Percentiles rank a stretch among this genome's conserved stretches.
Conservation (phyloP, 1,284 basidiomycete genomes). For the Malassezia furfur region DNA sequence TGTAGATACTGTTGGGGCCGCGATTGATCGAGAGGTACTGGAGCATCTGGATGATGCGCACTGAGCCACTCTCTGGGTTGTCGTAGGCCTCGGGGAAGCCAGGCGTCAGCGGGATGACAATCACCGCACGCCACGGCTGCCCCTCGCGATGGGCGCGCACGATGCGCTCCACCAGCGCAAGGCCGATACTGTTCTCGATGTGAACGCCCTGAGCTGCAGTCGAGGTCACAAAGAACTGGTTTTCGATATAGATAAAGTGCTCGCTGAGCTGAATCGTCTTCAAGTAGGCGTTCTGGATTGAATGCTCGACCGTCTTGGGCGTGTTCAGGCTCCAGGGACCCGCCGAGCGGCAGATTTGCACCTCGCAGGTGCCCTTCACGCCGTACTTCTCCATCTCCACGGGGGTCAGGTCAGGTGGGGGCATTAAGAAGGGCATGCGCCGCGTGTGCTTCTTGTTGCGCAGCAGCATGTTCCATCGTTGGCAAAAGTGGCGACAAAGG, state of each 20-base stretch:
- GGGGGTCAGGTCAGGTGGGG: constrained; percentile 81
- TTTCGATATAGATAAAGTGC: constrained; percentile 62
- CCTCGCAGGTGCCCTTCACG: constrained; percentile 87
- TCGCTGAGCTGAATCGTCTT: constrained; percentile 87
- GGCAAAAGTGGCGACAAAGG: constrained; percentile 85
- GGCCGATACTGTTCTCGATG: constrained; percentile 87
- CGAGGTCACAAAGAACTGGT: constrained; percentile 98
- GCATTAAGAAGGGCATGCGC: constrained; percentile 85
- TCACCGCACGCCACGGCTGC: constrained; percentile 80
- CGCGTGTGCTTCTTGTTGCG: constrained; percentile 65
- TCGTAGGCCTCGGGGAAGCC: constrained; percentile 91
- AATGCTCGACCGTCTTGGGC: constrained; percentile 71
- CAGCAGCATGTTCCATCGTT: constrained; percentile 57
- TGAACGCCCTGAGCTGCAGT: constrained; percentile 75
- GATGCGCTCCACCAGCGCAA: constrained; percentile 83
- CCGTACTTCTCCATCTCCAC: constrained; percentile 70
- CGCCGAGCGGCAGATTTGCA: constrained; percentile 89
- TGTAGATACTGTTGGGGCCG: constrained; percentile 86
- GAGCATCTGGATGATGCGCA: constrained; percentile 51
- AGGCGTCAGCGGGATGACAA: constrained; percentile 83
- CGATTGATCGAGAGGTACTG: constrained; percentile 75
- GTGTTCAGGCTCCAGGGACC: constrained; percentile 96
- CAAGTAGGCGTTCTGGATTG: constrained; percentile 87
- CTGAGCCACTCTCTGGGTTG: constrained; percentile 78
- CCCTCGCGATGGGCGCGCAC: constrained; percentile 75